These are phyloP conservation scores for Mycena capillaripes DNA, from an alignment of 768 basidiomycete genomes.

Conservation along the genomic window DNA sequence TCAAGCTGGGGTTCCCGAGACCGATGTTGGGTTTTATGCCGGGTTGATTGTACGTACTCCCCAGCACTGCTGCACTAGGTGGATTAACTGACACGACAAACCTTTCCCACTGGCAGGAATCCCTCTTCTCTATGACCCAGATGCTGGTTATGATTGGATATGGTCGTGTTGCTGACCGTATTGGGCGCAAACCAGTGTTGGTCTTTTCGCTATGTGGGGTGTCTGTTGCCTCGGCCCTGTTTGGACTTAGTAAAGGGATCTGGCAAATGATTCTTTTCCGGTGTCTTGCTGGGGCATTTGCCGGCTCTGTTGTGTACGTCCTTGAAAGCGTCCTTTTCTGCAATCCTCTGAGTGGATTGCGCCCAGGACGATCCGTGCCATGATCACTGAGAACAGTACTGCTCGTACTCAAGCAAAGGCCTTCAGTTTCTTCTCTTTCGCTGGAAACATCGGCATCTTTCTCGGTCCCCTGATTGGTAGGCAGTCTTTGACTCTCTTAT, in stretches of 20 bases:
- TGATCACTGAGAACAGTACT: conserved; percentile 20
- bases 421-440: conserved; percentile 23
- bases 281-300: conserved; percentile 26
- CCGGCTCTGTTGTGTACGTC: conserved; percentile 22
- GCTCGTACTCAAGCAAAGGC: conserved; percentile 15
- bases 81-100: neutral
- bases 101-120: conserved; percentile 3
- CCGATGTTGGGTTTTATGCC: conserved; percentile 23
- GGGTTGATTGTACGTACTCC: conserved; percentile 17
- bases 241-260: conserved; percentile 23
- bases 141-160: conserved; percentile 20
- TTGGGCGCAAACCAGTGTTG: conserved; percentile 30
- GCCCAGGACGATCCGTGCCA: conserved; percentile 10
- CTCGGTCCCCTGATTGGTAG: conserved; percentile 18
- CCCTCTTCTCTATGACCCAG: conserved; percentile 19
- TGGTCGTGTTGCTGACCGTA: conserved; percentile 25
- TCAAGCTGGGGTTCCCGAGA: conserved; percentile 6
- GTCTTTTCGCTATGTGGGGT: conserved; percentile 21
- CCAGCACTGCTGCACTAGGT: neutral
- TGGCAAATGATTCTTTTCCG: conserved; percentile 33
- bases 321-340: neutral
- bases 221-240: conserved; percentile 24
- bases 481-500: neutral
- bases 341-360: neutral
- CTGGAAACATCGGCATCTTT: conserved; percentile 23